Evolutionary conservation across 2,329 filamentous ascomycete species (phyloP).

Genomic region (Xylariaceae sp.): DNA sequence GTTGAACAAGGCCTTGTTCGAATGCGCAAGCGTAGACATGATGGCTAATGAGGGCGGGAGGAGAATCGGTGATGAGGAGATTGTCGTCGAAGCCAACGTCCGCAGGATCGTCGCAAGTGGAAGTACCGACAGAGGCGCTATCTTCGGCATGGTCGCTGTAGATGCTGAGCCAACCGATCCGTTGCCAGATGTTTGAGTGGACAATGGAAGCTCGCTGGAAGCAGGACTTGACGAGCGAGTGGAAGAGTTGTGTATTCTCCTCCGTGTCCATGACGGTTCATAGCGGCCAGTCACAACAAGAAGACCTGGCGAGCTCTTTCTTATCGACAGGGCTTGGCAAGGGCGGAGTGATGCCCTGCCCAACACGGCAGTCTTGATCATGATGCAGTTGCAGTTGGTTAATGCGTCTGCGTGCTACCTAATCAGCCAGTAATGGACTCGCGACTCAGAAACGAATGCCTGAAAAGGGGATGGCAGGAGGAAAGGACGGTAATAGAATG

Average conservation of each 20-base stretch:
- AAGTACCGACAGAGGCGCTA: constrained; percentile 55
- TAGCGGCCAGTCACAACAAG: constrained; percentile 21
- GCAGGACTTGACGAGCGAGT: constrained; percentile 20
- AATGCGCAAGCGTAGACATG: constrained; percentile 65
- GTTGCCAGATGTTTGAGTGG: constrained; percentile 16
- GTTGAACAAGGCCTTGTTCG: constrained; percentile 60
- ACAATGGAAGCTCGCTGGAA: constrained; percentile 20
- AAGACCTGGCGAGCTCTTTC: constrained; percentile 17
- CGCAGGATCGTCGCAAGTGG: constrained; percentile 62
- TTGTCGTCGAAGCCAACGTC: constrained; percentile 61
- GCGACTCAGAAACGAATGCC: neutral
- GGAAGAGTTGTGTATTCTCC: constrained; percentile 27
- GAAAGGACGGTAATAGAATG: neutral
- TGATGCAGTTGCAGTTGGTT: constrained; percentile 16
- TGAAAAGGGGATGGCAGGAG: neutral
- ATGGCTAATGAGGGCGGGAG: constrained; percentile 63
- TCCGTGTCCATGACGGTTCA: constrained; percentile 18
- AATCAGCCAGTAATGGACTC: neutral
- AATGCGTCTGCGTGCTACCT: neutral
- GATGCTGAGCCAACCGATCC: constrained; percentile 13
- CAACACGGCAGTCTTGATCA: constrained; percentile 23
- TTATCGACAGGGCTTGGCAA: constrained; percentile 17
- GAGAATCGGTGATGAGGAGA: constrained; percentile 66
- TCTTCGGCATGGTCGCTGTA: constrained; percentile 23
- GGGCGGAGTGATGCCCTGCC: constrained; percentile 25